Evolutionary conservation across 208 protist species (phyloP), one percentile per base, ranked within the genome.

Genomic region (Trypanosoma melophagium): DNA sequence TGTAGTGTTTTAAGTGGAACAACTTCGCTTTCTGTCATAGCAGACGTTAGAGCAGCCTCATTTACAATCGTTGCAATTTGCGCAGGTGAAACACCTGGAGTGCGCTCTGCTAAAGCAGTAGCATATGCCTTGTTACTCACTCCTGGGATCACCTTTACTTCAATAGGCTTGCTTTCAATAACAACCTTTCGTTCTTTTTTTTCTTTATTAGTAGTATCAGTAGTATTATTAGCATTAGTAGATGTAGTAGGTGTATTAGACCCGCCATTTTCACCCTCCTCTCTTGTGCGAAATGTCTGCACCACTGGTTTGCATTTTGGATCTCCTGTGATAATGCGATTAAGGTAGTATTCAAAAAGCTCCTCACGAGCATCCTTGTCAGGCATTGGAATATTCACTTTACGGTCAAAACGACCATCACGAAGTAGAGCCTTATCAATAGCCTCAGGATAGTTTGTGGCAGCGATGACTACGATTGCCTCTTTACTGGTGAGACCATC

Each of bases 21-120:
- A 42, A 91, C 84, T 42, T 92, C 79, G 44, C 80, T 66, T 7
- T 83, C 90, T 17, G 78, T 50, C 61, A 96, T 87, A 1, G 95
- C 97, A 0, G 95, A 87, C 38, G 71, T 90, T 21, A 97, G 71
- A 28, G 98, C 97, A 24, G 96, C 97, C 72, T 99, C 98, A 74
- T 99, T 99, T 59, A 97, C 94, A 31, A 99, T 96, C 47, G 98
- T 99, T 13, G 96, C 71, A 55, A 99, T 98, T 67, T 98, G 96
- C 2, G 98, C 98, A 8, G 97, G 94, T 13, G 89, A 92, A 17
- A 97, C 84, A 58, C 94, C 94, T 7, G 94, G 94, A 12, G 97
- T 99, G 53, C 94, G 89, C 44, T 94, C 82, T 0, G 96, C 80
- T 17, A 97, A 69, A 24, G 71, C 45, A 42, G 69, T 63, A n/a